Base-by-base conservation (phyloP, 2,329 filamentous ascomycete species). In the Fusarium xylarioides region DNA sequence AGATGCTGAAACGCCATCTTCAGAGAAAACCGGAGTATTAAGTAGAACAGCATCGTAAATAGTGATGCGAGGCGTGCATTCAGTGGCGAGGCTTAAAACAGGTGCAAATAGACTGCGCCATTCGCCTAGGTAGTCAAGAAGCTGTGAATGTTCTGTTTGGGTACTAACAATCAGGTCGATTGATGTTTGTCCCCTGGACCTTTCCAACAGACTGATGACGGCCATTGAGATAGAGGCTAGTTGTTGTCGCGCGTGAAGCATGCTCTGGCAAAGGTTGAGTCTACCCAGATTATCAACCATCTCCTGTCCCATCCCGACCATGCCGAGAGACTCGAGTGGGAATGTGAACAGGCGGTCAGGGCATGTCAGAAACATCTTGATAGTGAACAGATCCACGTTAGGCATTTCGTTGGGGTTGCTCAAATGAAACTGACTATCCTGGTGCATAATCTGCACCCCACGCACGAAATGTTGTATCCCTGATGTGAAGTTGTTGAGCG, bases 51-150 rank as follows among this genome's bases (percentile, higher is more conserved):
- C 21, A 16, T 42, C 1, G 40, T 42, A 6, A 23, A 42, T 2
- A 42, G 40, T 23, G 40, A 21, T 16, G 21, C 21, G 21, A 42
- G 40, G 6, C 21, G 21, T 23, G 40, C 14, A 42, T 23, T 16
- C 5, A 16, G 40, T 42, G 1, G 14, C 14, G 3, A 42, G 40
- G 4, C 40, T 4, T 6, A 23, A 23, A 16, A 16, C 21, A 42
- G 40, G 40, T 6, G 40, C 5, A 16, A 16, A 23, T 15, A 16
- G 40, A 6, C 8, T 42, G 21, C 40, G 40, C 40, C 40, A 23
- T 42, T 4, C 8, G 1, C 21, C 14, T 10, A 42, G 21, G 3
- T 6, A 8, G 1, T 2, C 8, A 0, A 42, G 8, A 6, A 42
- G 40, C 21, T 23, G 21, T 5, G 7, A 6, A 8, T 42, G 21